Evolutionary conservation across 345 rosid species (phyloP).

Genomic region (Ceriops decandra): DNA sequence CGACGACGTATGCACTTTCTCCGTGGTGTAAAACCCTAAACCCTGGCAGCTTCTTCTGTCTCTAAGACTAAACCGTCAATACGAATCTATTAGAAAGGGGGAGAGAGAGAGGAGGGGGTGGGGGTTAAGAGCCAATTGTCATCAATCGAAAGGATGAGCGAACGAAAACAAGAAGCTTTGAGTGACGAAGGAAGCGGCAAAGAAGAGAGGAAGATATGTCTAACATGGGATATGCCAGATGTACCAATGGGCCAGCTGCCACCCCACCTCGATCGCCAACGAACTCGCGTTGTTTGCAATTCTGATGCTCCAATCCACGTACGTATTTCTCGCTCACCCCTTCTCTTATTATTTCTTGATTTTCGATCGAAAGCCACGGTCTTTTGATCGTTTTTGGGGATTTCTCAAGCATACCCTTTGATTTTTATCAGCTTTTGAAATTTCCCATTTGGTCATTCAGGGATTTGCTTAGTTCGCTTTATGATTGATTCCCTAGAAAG

Average conservation of each 20-base stretch:
- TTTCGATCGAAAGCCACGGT: background rate
- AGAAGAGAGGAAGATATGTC: constrained; percentile 23
- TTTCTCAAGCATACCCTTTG: background rate
- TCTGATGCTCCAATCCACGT: constrained; percentile 70
- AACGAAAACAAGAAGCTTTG: background rate
- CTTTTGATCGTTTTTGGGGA: background rate
- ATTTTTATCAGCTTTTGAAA: background rate
- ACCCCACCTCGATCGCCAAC: constrained; percentile 63
- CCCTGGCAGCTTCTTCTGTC: background rate
- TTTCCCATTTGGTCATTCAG: background rate
- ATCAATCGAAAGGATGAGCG: constrained; percentile 15
- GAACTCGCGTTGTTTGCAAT: constrained; percentile 65
- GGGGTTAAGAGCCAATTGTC: background rate
- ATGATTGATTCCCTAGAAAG: no score
- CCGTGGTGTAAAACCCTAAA: constrained; percentile 1
- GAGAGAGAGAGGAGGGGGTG: background rate
- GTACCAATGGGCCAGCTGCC: constrained; percentile 65
- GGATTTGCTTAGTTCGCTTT: no score
- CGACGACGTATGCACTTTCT: no score
- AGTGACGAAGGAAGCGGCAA: constrained; percentile 3
- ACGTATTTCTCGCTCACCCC: constrained; percentile 5
- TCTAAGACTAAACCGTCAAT: background rate
- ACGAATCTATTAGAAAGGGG: background rate
- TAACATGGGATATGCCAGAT: constrained; percentile 57
- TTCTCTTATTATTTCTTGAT: constrained; percentile 1